Conservation (phyloP, 169 alveolate genomes). For the Blepharisma undulans region DNA sequence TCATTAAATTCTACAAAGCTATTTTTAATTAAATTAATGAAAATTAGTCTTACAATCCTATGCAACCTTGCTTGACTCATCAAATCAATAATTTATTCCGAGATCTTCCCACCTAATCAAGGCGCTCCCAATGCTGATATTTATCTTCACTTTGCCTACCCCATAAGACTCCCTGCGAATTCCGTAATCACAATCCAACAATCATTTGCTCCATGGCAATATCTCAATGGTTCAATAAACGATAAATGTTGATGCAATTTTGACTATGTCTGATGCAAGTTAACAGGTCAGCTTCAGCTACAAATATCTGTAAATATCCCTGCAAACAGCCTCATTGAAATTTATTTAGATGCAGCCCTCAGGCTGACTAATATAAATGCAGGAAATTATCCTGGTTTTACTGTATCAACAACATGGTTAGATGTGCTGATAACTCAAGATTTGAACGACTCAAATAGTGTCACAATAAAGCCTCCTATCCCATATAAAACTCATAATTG, state of each 20-base stretch:
- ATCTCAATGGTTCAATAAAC: not conserved
- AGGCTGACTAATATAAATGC: not conserved
- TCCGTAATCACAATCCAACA: not conserved
- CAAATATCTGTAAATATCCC: not conserved
- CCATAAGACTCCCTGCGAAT: not conserved
- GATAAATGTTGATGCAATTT: not conserved
- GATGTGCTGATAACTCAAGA: not conserved
- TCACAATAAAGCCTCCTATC: not conserved
- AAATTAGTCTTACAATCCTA: not conserved
- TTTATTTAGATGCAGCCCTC: not conserved
- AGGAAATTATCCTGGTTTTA: not conserved
- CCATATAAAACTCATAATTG: not conserved
- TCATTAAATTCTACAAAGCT: too few relatives aligned
- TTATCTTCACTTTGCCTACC: not conserved
- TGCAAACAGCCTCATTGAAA: not conserved
- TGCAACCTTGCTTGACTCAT: not conserved
- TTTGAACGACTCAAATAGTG: not conserved
- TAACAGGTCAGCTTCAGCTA: not conserved
- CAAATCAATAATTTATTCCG: not conserved
- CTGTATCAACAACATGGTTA: not conserved
- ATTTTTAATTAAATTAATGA: too few relatives aligned
- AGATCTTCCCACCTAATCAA: not conserved
- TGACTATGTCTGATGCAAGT: not conserved
- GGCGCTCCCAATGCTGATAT: not conserved
- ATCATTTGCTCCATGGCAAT: not conserved